Evolutionary conservation across 768 basidiomycete genomes (phyloP), one percentile per base, ranked within the genome.

Genomic region (Leccinum boreale): DNA sequence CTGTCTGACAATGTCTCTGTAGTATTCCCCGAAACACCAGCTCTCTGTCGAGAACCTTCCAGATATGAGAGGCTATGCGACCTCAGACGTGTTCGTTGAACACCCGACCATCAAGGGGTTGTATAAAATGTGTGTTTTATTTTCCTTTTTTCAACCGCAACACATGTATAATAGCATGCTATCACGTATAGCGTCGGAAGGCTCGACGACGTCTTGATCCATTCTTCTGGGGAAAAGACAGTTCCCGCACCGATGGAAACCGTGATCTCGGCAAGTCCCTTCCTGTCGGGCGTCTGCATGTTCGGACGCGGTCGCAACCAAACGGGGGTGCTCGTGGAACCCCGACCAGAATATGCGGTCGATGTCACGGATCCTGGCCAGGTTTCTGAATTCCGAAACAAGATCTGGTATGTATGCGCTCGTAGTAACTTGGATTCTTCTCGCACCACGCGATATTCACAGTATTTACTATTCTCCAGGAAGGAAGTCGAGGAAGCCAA

Each of bases 401-500:
- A 67, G 19, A 60, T 81, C 21, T 80, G 77, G 77, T 77, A 31
- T 33, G 71, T 56, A n/a, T n/a, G 10, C 39, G 19, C 29, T 21
- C 12, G 19, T 4, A 6, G 12, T 9, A 2, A 19, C 4, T 17
- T 54, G 15, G 10, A 2, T 31, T 36, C n/a, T 29, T 24, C 14
- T 29, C 12, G n/a, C n/a, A 12, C 4, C 5, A 8, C 7, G 11
- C 11, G 14, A 6, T 31, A 9, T 4, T 44, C 19, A 50, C 17
- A 14, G n/a, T 7, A 6, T 17, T 4, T 6, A 6, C 6, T 24
- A 15, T 3, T 17, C 8, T 1, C 9, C 53, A 79, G 75, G 74
- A 70, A 66, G 2, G 59, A 67, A 11, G 72, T 80, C 2, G 78
- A 78, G 21, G 73, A 78, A 29, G 79, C 78, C 3, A 82, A 81